Percentiles rank a stretch among this genome's conserved stretches.
Evolutionary conservation across 495 filamentous ascomycete genomes (phyloP).

Genomic region (Tuber calosporum): DNA sequence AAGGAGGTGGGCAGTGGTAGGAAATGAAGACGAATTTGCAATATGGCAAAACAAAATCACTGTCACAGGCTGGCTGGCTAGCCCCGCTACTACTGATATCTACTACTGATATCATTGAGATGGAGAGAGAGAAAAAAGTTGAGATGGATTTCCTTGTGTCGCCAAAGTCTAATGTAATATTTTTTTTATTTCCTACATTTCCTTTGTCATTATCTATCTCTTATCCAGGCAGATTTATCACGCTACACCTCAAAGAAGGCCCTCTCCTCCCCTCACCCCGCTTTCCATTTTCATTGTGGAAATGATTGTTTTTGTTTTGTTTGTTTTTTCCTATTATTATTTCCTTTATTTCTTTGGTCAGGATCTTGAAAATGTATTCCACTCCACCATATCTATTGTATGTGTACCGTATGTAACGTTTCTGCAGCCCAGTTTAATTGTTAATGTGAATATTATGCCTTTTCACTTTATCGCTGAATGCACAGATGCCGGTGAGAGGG

Average conservation of each 20-base stretch:
- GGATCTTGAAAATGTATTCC: background rate
- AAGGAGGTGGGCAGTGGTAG: slow-evolving; percentile 4
- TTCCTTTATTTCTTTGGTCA: background rate
- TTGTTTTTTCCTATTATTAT: too few relatives aligned
- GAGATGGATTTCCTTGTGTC: background rate
- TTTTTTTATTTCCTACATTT: slow-evolving; percentile 3
- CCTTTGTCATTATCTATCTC: background rate
- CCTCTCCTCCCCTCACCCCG: background rate
- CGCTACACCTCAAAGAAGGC: background rate
- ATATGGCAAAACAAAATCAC: slow-evolving; percentile 1
- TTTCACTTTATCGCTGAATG: background rate
- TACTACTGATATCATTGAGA: background rate
- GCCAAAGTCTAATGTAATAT: background rate
- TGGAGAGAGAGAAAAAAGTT: background rate
- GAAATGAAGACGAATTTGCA: background rate
- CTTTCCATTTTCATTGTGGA: background rate
- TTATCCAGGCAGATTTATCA: background rate
- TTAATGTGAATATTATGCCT: background rate
- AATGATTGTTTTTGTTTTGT: background rate
- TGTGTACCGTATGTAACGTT: background rate
- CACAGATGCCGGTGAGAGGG: background rate
- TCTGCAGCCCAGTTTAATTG: background rate
- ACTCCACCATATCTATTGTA: background rate
- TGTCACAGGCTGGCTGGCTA: slow-evolving; percentile 6
- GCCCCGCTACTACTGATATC: background rate